Base-by-base conservation (phyloP, 2,329 filamentous ascomycete genomes). In the Didymella pomorum region DNA sequence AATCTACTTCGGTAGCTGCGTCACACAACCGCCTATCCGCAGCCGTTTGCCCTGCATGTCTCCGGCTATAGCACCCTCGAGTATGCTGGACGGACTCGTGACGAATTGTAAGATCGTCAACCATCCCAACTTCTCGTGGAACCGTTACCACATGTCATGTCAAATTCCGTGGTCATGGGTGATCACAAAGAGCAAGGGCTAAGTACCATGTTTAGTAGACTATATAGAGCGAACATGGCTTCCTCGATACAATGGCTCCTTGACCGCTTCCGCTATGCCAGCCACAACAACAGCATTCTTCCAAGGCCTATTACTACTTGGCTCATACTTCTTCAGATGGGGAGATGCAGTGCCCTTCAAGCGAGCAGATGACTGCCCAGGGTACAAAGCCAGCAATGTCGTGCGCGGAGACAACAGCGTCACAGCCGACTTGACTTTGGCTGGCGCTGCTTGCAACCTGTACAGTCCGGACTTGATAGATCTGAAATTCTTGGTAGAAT, bases 351-450 rank as follows among this genome's bases (percentile, higher is more conserved):
- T 59, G 23, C 68, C 71, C 23, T 46, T 70, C 5, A 67, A 50
- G 55, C 58, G 66, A 48, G 64, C 56, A 46, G 63, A 65, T 29
- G 68, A 63, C 39, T 92, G 90, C 69, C 88, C 88, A 0, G 89
- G 89, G 16, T 92, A 92, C 76, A 82, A 71, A 43, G 89, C 88
- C 3, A 84, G 81, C 43, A 86, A 89, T 72, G 81, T 91, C 16
- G 71, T 80, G 53, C 75, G 80, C 49, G 83, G 79, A 0, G 68
- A 72, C 44, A 79, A 76, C 54, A 86, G 86, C 12, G 77, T 93
- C 47, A 89, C 85, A 0, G 92, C 91, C 1, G 83, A 89, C 62
- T 79, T 96, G 51, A 82, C 77, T 6, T 81, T 96, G n/a, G 89
- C 89, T 11, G 91, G 90, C 0, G 70, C 81, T 8, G 81, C 87